Evolutionary conservation across 2,329 filamentous ascomycete genomes (phyloP).

Genomic region (Dactylellina leptospora): DNA sequence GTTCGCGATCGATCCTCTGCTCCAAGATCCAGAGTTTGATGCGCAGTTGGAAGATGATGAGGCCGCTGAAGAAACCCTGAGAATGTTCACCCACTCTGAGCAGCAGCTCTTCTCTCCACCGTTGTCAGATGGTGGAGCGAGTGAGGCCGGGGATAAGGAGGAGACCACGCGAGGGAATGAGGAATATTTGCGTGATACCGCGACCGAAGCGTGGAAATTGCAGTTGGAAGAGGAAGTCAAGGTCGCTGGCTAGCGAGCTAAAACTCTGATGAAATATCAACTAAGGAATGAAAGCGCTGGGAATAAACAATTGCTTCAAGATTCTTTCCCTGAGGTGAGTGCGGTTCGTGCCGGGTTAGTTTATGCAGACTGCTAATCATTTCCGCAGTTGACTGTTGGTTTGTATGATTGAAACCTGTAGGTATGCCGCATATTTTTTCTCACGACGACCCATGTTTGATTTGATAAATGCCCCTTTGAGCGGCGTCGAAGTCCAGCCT

Average conservation of each 20-base stretch:
- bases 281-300: neutral
- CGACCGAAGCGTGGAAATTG: constrained; percentile 50
- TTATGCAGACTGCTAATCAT: too few species aligned
- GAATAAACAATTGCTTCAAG: neutral
- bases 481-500: neutral
- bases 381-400: neutral
- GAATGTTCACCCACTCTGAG: constrained; percentile 48
- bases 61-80: constrained; percentile 42
- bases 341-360: too few species aligned
- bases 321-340: neutral
- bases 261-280: neutral
- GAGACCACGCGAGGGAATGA: constrained; percentile 23
- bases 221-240: constrained; percentile 44
- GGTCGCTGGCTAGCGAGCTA: constrained; percentile 6
- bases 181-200: constrained; percentile 44
- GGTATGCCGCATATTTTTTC: neutral
- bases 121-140: constrained; percentile 30
- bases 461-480: neutral
- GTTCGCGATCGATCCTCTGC: constrained; percentile 43
- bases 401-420: neutral
- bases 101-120: constrained; percentile 49
- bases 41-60: constrained; percentile 47
- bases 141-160: constrained; percentile 31
- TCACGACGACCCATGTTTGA: neutral
- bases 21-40: constrained; percentile 40